These are phyloP conservation scores for Suillus bovinus DNA, from an alignment of 768 basidiomycete species.

Conservation along the genomic window DNA sequence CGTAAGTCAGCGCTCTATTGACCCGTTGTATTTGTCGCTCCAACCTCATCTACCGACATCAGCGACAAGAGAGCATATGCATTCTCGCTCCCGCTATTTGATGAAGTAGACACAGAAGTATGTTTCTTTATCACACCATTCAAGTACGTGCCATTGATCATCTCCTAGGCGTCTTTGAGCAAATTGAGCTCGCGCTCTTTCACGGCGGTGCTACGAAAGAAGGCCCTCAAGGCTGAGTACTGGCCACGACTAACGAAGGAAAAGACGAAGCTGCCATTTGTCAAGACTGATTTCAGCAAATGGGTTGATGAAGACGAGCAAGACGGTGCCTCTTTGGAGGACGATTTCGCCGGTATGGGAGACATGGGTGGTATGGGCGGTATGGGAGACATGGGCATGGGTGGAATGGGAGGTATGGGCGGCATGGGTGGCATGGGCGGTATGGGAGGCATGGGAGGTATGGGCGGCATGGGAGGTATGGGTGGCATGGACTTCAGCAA, in stretches of 20 bases:
- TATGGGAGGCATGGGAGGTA: slow-evolving; percentile 37
- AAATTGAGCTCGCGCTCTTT: slow-evolving; percentile 69
- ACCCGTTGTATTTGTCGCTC: slow-evolving; percentile 1
- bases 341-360: slow-evolving; percentile 35
- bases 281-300: slow-evolving; percentile 95
- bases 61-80: slow-evolving; percentile 63
- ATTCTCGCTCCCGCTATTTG: slow-evolving; percentile 77
- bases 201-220: slow-evolving; percentile 74
- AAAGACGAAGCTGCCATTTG: slow-evolving; percentile 72
- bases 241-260: slow-evolving; percentile 95
- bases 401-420: slow-evolving; percentile 49
- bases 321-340: slow-evolving; percentile 54
- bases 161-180: slow-evolving; percentile 54
- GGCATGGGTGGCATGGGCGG: slow-evolving; percentile 47
- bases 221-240: slow-evolving; percentile 70
- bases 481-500: slow-evolving; percentile 64
- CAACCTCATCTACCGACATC: slow-evolving; percentile 20
- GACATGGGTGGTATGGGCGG: slow-evolving; percentile 43
- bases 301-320: slow-evolving; percentile 99
- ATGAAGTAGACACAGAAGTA: slow-evolving; percentile 77
- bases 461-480: slow-evolving; percentile 43
- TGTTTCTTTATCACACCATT: slow-evolving; percentile 7
- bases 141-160: slow-evolving; percentile 18
- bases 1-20: slow-evolving; percentile 43
- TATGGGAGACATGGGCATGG: slow-evolving; percentile 58